These are phyloP conservation scores for Cornus florida DNA, from an alignment of 148 eudicot genomes.

Conservation along the genomic window DNA sequence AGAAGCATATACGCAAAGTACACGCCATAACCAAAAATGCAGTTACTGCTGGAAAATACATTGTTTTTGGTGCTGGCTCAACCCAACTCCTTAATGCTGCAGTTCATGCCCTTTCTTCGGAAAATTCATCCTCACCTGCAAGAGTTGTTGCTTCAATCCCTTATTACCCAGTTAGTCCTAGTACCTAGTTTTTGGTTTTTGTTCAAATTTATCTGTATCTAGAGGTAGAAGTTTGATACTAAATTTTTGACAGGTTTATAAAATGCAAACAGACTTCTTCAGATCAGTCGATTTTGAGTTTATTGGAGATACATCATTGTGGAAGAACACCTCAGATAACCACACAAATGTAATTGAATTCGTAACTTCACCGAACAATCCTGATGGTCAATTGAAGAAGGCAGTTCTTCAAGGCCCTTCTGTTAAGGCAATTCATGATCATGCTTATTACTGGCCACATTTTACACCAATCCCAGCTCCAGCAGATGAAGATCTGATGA, in stretches of 20 bases:
- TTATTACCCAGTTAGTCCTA: slow-evolving; percentile 43
- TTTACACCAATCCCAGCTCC: slow-evolving; percentile 49
- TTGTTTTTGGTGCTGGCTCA: slow-evolving; percentile 66
- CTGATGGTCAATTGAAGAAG: slow-evolving; percentile 42
- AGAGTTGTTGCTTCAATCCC: slow-evolving; percentile 53
- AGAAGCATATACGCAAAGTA: slow-evolving; percentile 39
- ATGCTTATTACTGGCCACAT: slow-evolving; percentile 69
- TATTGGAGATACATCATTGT: slow-evolving; percentile 49
- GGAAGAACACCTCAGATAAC: slow-evolving; percentile 35
- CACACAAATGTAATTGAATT: slow-evolving; percentile 37
- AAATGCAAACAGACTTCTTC: slow-evolving; percentile 47
- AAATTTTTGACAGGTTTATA: slow-evolving; percentile 35
- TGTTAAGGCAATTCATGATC: slow-evolving; percentile 42
- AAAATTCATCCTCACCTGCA: slow-evolving; percentile 37
- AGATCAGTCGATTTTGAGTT: slow-evolving; percentile 35
- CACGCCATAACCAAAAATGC: slow-evolving; percentile 59
- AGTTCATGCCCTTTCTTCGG: slow-evolving; percentile 56
- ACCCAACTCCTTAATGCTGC: slow-evolving; percentile 69
- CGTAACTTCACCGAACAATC: slow-evolving; percentile 64
- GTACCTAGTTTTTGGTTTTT: not conserved
- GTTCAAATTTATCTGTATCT: no score
- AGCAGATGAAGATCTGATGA: slow-evolving; percentile 54
- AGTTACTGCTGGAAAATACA: slow-evolving; percentile 44
- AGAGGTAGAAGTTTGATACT: no score
- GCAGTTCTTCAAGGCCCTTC: slow-evolving; percentile 37